Evolutionary conservation across 495 filamentous ascomycete genomes (phyloP), one percentile per base, ranked within the genome.

Genomic region (Trichoderma gamsii): DNA sequence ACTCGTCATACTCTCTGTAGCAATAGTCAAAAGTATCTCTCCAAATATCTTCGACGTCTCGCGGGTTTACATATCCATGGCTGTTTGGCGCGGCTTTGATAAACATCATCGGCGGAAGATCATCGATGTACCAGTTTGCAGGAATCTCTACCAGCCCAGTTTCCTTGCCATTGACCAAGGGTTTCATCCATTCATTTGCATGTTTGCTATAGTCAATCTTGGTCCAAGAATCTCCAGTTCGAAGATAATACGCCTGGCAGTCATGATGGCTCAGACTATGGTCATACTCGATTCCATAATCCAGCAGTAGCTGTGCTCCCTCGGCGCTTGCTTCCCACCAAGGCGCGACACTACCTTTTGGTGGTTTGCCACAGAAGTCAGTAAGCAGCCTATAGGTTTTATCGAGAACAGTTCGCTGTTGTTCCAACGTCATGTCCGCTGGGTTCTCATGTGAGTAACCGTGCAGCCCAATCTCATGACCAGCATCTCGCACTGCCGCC

Each of bases 361-460:
- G 90, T 2, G 89, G 87, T 76, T 92, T 92, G 13, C 89, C 88
- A 66, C 85, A 89, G 77, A 93, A 93, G 0, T 90, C 85, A 0
- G 85, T 90, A 25, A 93, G 80, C 73, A 92, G 81, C 43, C 82
- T 81, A 76, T 88, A 92, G 0, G 89, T 92, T 76, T 92, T 90
- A 70, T 92, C 89, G n/a, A 94, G 82, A 61, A 93, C 86, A 51
- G 87, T 88, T 5, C 83, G 84, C 73, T 93, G 90, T 74, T 92
- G 90, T 72, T 90, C 88, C 43, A 87, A 76, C 15, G 79, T 88
- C 89, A 94, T 91, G 64, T 85, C 83, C 11, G 80, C 78, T 0
- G 89, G 89, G 68, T 92, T 92, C 75, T 93, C 90, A 73, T 93
- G 90, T 4, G 83, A 86, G 75, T 93, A 90, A 0, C 88, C 88